Conservation (phyloP, 306 rosid genomes). For the Trichosanthes cucumerina region DNA sequence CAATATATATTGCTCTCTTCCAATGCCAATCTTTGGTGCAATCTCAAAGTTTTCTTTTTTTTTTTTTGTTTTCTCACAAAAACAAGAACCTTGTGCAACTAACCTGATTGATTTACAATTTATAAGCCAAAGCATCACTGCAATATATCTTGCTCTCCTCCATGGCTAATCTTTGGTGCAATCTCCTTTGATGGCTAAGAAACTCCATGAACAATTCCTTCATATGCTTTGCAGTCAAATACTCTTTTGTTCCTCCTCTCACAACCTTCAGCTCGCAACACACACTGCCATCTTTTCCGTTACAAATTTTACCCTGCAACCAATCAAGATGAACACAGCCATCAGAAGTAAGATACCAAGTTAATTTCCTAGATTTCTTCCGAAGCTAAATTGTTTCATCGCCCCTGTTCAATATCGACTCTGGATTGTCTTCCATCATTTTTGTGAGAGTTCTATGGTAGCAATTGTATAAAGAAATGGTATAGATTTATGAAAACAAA, state of each 20-base stretch:
- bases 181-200: slow-evolving; percentile 26
- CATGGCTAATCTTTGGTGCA: slow-evolving; percentile 32
- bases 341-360: background rate
- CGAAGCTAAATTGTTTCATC: background rate
- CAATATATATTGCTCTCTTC: slow-evolving; percentile 28
- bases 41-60: background rate
- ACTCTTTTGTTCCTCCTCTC: slow-evolving; percentile 29
- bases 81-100: background rate
- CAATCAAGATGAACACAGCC: background rate
- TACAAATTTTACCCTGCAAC: slow-evolving; percentile 20
- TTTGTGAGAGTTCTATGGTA: background rate
- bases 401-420: background rate
- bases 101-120: background rate
- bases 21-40: slow-evolving; percentile 31
- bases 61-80: slow-evolving; percentile 6
- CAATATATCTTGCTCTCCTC: slow-evolving; percentile 30
- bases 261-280: slow-evolving; percentile 35
- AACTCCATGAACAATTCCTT: slow-evolving; percentile 36
- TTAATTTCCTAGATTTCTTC: background rate
- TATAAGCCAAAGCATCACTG: background rate
- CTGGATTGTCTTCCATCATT: background rate
- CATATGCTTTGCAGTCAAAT: slow-evolving; percentile 26
- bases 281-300: background rate
- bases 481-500: background rate
- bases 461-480: background rate